These are phyloP conservation scores for Pezicula radicicola DNA, from an alignment of 2,329 filamentous ascomycete species.

Conservation along the genomic window DNA sequence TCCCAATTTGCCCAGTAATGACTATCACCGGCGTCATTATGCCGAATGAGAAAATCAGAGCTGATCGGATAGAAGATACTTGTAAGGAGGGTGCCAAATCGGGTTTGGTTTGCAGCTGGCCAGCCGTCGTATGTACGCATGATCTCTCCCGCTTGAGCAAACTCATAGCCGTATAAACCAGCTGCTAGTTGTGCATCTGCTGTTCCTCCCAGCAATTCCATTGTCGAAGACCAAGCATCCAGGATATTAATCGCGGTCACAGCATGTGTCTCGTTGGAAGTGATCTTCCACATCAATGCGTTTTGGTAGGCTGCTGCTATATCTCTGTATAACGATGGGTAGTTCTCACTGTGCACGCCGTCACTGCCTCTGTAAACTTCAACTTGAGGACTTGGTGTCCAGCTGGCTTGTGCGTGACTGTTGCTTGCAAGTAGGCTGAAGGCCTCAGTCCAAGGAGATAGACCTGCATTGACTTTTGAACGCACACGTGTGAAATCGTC, in stretches of 20 bases:
- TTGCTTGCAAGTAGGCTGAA: not conserved
- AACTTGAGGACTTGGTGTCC: not conserved
- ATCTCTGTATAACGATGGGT: conserved; percentile 28
- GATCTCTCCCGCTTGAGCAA: conserved; percentile 42
- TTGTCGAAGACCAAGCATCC: conserved; percentile 12
- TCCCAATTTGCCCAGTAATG: conserved; percentile 33
- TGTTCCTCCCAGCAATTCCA: conserved; percentile 29
- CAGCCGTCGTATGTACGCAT: conserved; percentile 32
- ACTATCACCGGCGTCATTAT: not conserved
- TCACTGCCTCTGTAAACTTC: not conserved
- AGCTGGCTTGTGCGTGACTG: not conserved
- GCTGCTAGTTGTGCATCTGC: conserved; percentile 35
- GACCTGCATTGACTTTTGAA: conserved; percentile 16
- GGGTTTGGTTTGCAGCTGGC: conserved; percentile 19
- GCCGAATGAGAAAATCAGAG: not conserved
- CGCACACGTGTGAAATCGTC: conserved; percentile 37
- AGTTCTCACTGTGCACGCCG: conserved; percentile 25
- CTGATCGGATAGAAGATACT: not conserved
- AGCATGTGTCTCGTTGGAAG: conserved; percentile 31
- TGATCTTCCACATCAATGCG: conserved; percentile 37
- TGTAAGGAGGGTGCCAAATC: not conserved
- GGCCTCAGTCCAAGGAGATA: not conserved
- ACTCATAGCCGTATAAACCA: conserved; percentile 41
- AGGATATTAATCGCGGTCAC: conserved; percentile 30
- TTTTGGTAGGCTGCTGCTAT: conserved; percentile 33